Evolutionary conservation across 495 filamentous ascomycete species (phyloP).

Genomic region (Aspergillus biplanus): DNA sequence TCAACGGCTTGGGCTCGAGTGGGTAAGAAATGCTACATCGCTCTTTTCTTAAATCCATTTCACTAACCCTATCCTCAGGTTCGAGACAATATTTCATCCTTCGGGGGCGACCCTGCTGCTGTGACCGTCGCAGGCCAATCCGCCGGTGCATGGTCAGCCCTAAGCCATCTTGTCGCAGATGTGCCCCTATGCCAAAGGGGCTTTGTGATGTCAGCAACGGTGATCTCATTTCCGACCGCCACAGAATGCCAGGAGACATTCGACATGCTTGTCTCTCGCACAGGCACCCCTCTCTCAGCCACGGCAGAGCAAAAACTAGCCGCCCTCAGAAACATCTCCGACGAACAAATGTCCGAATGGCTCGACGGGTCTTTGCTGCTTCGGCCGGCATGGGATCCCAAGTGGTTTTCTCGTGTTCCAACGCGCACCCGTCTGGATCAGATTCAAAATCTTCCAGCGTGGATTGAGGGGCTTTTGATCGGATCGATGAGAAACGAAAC

Average conservation of each 20-base stretch:
- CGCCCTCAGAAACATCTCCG: neutral
- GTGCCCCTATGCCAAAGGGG: neutral
- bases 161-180: neutral
- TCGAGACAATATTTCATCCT: neutral
- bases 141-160: neutral
- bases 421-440: neutral
- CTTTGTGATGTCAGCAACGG: neutral
- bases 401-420: neutral
- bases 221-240: neutral
- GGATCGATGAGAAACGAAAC: neutral
- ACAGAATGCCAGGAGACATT: neutral
- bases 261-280: neutral
- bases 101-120: neutral
- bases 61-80: neutral
- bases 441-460: neutral
- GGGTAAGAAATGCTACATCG: no score
- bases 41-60: no score
- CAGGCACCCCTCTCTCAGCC: neutral
- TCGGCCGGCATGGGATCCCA: neutral
- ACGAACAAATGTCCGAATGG: neutral
- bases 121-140: neutral
- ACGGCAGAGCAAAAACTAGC: neutral
- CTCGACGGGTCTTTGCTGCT: neutral
- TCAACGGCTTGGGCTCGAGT: neutral
- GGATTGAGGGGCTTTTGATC: neutral